A percentile compares a stretch with the other conserved stretches of the same genome.
Evolutionary conservation across 176 grass and related monocot genomes (phyloP).

Genomic region (Carex cristatella): DNA sequence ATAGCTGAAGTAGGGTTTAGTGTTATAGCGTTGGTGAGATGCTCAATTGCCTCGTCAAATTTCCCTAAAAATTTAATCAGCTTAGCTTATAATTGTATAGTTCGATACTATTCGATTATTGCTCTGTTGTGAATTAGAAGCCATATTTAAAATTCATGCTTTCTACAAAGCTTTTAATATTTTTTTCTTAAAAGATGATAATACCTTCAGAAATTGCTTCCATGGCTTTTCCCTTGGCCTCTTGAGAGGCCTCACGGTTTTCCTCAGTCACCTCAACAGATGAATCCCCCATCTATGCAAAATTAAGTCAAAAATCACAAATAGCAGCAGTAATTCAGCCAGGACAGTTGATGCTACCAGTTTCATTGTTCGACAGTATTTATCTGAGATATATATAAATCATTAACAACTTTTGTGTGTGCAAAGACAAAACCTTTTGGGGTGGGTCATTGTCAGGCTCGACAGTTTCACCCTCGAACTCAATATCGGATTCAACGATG

Average conservation of each 20-base stretch:
- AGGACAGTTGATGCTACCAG: not conserved
- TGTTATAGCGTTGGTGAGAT: conserved; percentile 84
- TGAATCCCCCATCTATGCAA: conserved; percentile 73
- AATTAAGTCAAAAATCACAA: not conserved
- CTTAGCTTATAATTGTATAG: not conserved
- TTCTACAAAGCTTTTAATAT: not conserved
- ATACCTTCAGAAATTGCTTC: conserved; percentile 88
- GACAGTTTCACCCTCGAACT: conserved; percentile 75
- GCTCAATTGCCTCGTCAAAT: conserved; percentile 69
- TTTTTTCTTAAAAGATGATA: not conserved
- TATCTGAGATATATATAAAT: not conserved
- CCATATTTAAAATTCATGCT: not conserved
- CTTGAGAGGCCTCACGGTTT: conserved; percentile 82
- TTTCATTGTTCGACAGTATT: not conserved
- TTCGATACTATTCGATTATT: not conserved
- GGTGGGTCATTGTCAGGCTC: conserved; percentile 75
- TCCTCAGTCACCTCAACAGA: conserved; percentile 76
- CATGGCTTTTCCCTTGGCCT: conserved; percentile 74
- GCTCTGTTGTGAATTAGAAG: not conserved
- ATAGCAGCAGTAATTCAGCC: not conserved
- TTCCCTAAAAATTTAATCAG: conserved; percentile 44
- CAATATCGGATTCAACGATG: conserved; percentile 85
- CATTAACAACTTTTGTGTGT: not conserved
- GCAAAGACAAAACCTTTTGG: conserved; percentile 52
- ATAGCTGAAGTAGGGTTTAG: conserved; percentile 86